These are phyloP conservation scores for Monilinia vaccinii-corymbosi DNA, from an alignment of 2,329 filamentous ascomycete genomes.

Conservation along the genomic window DNA sequence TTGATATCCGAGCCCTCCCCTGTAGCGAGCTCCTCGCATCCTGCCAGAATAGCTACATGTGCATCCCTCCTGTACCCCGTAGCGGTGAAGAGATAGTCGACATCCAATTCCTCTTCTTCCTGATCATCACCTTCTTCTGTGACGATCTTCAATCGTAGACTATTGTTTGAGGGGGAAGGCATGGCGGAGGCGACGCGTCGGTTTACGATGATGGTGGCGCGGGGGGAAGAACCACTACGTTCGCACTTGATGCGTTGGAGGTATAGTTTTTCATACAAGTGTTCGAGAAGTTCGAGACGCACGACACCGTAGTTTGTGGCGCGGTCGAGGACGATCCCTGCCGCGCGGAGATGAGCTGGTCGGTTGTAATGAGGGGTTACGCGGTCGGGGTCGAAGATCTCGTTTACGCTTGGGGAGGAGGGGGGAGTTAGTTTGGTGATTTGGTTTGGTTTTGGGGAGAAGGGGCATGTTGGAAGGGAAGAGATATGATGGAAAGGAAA, in stretches of 20 bases:
- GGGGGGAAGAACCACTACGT: conserved; percentile 66
- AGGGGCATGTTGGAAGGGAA: not conserved
- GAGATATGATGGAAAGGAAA: not conserved
- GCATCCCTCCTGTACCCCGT: conserved; percentile 76
- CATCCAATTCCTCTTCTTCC: conserved; percentile 40
- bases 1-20: conserved; percentile 10
- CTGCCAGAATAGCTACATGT: conserved; percentile 68
- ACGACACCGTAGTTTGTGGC: conserved; percentile 95
- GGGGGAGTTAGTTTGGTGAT: conserved; percentile 1
- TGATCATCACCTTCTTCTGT: conserved; percentile 33
- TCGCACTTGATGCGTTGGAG: conserved; percentile 58
- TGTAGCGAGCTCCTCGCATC: conserved; percentile 54
- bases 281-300: conserved; percentile 79
- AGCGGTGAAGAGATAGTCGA: conserved; percentile 76
- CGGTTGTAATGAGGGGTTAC: conserved; percentile 69
- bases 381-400: conserved; percentile 85
- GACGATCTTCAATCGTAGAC: conserved; percentile 27
- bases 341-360: conserved; percentile 48
- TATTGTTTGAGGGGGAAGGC: conserved; percentile 11
- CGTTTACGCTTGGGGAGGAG: conserved; percentile 70
- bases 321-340: conserved; percentile 58
- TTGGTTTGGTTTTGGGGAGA: not conserved
- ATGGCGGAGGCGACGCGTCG: conserved; percentile 43
- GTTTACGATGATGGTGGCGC: conserved; percentile 67
- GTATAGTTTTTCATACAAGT: conserved; percentile 81